These are phyloP conservation scores for Sapria himalayana DNA, from an alignment of 345 rosid species.

Conservation along the genomic window DNA sequence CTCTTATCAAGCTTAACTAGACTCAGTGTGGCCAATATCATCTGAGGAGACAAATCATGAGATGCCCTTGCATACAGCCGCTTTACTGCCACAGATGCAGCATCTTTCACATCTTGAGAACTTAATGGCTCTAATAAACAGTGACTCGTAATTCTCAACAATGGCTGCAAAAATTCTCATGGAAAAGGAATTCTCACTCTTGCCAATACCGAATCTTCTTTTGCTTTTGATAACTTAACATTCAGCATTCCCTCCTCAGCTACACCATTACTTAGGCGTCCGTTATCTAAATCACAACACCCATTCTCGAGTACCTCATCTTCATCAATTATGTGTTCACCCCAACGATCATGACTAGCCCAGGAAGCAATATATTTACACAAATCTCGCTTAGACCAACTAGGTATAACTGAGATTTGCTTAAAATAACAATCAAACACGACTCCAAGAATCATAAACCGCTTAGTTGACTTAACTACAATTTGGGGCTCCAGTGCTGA, in stretches of 20 bases:
- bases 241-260: constrained; percentile 19
- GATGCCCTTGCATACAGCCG: constrained; percentile 76
- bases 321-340: constrained; percentile 29
- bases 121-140: constrained; percentile 71
- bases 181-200: constrained; percentile 75
- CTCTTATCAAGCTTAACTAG: constrained; percentile 68
- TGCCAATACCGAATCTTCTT: constrained; percentile 11
- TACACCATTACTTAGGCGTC: constrained; percentile 15
- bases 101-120: constrained; percentile 50
- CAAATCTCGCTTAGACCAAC: constrained; percentile 72
- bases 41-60: constrained; percentile 84
- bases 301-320: constrained; percentile 10
- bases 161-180: constrained; percentile 80
- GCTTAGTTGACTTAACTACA: constrained; percentile 65
- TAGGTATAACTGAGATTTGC: constrained; percentile 69
- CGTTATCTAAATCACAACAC: constrained; percentile 10
- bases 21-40: constrained; percentile 65
- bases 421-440: constrained; percentile 58
- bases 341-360: constrained; percentile 78
- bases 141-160: constrained; percentile 58
- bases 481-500: constrained; percentile 58
- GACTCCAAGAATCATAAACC: constrained; percentile 46
- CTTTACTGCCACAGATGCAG: constrained; percentile 55
- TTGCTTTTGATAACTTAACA: no score
- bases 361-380: constrained; percentile 41